Conservation (phyloP, 2,329 filamentous ascomycete genomes). For the Trichoderma sp. region DNA sequence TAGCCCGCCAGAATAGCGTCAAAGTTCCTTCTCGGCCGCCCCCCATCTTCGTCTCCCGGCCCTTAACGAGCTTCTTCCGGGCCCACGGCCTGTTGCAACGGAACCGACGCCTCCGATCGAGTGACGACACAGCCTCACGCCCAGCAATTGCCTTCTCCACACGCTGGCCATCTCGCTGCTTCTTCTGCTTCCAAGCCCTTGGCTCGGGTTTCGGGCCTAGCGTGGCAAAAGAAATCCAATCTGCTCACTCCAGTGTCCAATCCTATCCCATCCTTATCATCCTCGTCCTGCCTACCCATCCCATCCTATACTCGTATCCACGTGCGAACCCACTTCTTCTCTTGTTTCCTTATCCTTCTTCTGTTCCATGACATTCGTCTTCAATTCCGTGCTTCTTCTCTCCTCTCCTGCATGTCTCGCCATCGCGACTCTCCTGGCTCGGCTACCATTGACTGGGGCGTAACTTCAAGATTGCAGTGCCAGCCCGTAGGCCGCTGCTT, state of each 20-base stretch:
- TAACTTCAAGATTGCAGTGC: constrained; percentile 10
- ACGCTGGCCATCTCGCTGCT: neutral
- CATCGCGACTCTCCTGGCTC: constrained; percentile 14
- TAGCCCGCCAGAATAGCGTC: neutral
- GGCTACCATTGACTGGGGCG: constrained; percentile 18
- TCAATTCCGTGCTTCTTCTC: neutral
- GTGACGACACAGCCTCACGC: constrained; percentile 13
- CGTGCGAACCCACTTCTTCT: constrained; percentile 14
- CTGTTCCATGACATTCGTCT: neutral
- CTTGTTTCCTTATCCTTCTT: neutral
- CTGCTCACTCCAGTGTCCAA: neutral
- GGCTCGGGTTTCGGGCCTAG: constrained; percentile 9
- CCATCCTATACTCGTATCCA: neutral
- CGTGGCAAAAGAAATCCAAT: neutral
- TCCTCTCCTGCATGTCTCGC: constrained; percentile 18
- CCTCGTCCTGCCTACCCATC: neutral
- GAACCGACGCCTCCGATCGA: constrained; percentile 10
- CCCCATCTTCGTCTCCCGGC: constrained; percentile 5
- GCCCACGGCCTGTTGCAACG: constrained; percentile 1
- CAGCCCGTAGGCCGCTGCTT: constrained; percentile 16
- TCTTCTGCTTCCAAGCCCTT: neutral
- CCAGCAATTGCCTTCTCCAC: neutral
- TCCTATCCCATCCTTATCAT: constrained; percentile 11
- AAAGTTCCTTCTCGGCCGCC: neutral
- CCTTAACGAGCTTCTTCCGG: constrained; percentile 7